phyloP scores from a whole-genome alignment of 78 protist species.

The Cavenderia fasciculata region DNA sequence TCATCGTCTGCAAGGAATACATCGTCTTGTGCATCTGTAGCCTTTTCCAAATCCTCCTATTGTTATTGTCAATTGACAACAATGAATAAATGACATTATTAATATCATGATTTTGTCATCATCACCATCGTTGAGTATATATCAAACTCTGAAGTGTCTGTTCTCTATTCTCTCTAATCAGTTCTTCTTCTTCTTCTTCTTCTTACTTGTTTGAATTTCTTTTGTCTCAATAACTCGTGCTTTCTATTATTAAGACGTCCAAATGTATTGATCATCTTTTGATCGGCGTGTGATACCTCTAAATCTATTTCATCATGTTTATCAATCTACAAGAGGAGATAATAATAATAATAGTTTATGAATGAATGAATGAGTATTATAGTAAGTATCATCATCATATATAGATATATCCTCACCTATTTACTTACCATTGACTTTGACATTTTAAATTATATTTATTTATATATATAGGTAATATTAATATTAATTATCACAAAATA shows the following conservation, averaged over 20 bases:
- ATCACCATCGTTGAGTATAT: neutral
- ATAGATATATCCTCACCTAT: too few relatives aligned
- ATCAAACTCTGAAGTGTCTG: neutral
- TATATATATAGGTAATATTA: too few relatives aligned
- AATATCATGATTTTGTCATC: neutral
- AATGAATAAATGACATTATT: neutral
- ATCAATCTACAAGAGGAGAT: constrained; percentile 5
- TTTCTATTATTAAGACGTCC: constrained; percentile 71
- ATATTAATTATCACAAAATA: too few relatives aligned
- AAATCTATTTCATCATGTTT: constrained; percentile 49
- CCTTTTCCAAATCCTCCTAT: constrained; percentile 69
- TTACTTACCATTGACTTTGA: too few relatives aligned
- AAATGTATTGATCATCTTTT: constrained; percentile 62
- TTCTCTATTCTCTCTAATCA: neutral
- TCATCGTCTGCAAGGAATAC: constrained; percentile 58
- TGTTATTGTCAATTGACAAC: neutral
- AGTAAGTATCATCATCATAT: too few relatives aligned
- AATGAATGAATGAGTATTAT: neutral
- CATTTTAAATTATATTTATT: too few relatives aligned
- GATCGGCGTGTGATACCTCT: constrained; percentile 36
- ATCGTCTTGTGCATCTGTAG: constrained; percentile 61
- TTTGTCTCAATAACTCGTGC: constrained; percentile 45
- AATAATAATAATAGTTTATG: neutral
- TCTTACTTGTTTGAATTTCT: constrained; percentile 21
- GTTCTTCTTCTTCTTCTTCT: neutral